These are phyloP conservation scores for Corymbia citriodora DNA, from an alignment of 441 rosid species.

Conservation along the genomic window DNA sequence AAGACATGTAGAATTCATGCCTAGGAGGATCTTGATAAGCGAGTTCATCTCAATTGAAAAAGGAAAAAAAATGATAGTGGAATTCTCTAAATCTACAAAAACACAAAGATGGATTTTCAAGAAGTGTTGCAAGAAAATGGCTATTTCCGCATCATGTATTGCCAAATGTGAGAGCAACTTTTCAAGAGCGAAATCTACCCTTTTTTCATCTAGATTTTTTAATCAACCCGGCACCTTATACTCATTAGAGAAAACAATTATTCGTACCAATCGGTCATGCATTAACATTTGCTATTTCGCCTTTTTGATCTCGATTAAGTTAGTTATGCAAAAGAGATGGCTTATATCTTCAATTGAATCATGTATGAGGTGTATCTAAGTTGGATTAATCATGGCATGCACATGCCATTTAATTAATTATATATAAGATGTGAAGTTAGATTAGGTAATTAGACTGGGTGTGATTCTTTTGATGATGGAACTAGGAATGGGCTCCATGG, in stretches of 20 bases:
- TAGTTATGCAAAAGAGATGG: not conserved
- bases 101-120: not conserved
- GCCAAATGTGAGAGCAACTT: rapidly evolving
- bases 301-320: not conserved
- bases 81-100: not conserved
- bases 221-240: rapidly evolving
- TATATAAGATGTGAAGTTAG: not conserved
- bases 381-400: not conserved
- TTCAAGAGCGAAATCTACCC: not conserved
- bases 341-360: not conserved
- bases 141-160: not conserved
- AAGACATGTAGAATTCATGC: not conserved
- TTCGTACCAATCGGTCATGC: rapidly evolving
- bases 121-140: not conserved
- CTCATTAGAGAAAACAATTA: rapidly evolving
- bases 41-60: not conserved
- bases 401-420: not conserved
- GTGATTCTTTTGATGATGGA: not conserved
- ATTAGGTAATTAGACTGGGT: not conserved
- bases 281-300: not conserved
- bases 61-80: rapidly evolving
- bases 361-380: not conserved
- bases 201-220: not conserved
- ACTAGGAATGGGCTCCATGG: not conserved
- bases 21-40: not conserved